A percentile compares a stretch with the other conserved stretches of the same genome.
Evolutionary conservation across 305 asterid genomes (phyloP).

Genomic region (Fraxinus nigra): DNA sequence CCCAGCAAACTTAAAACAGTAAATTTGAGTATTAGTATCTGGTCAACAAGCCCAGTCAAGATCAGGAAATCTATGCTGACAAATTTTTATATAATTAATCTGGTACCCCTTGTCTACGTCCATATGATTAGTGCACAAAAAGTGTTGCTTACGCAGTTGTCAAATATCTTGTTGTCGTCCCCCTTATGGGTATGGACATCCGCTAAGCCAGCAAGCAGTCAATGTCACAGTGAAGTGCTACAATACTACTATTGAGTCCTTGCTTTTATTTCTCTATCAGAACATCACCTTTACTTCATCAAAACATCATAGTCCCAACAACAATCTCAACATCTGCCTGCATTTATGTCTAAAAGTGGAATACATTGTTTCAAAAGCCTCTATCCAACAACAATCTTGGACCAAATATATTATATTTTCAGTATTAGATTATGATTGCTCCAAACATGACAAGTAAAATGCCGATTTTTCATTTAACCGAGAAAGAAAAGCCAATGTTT

Average conservation of each 20-base stretch:
- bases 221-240: background rate
- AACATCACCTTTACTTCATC: background rate
- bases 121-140: background rate
- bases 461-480: background rate
- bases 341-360: background rate
- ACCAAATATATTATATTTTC: background rate
- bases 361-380: background rate
- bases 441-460: background rate
- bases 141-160: background rate
- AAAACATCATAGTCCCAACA: background rate
- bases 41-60: background rate
- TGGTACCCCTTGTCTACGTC: background rate
- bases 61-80: background rate
- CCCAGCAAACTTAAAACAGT: background rate
- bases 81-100: background rate
- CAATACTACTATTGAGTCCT: background rate
- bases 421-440: background rate
- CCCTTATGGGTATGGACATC: background rate
- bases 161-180: background rate
- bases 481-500: background rate
- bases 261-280: background rate
- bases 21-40: background rate
- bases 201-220: background rate
- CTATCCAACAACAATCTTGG: background rate
- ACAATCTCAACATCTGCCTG: background rate